Conservation (phyloP, 768 basidiomycete species). For the Xerocomellus amylosporus region DNA sequence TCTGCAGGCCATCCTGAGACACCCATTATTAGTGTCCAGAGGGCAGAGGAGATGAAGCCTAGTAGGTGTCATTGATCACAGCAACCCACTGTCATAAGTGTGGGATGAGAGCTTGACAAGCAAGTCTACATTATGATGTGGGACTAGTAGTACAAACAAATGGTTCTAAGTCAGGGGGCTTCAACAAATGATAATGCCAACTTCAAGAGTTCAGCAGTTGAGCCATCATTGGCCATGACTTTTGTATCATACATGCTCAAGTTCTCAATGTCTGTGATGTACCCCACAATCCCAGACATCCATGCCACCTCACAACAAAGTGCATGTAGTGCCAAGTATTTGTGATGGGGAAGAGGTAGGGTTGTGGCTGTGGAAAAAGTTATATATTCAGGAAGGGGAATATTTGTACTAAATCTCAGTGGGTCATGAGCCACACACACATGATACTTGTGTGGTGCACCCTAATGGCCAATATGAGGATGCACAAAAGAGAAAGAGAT, state of each 20-base stretch:
- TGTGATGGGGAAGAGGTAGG: neutral
- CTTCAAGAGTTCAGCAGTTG: too few species aligned
- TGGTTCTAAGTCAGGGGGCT: too few species aligned
- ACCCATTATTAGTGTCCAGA: too few species aligned
- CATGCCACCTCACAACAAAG: slow-evolving; percentile 8
- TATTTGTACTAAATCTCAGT: too few species aligned
- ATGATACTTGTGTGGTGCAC: neutral
- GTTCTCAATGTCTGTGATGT: slow-evolving; percentile 1
- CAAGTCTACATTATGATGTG: neutral
- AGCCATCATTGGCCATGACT: neutral
- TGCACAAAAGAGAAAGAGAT: neutral
- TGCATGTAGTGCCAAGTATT: slow-evolving; percentile 1
- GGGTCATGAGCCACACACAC: neutral
- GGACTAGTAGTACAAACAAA: too few species aligned
- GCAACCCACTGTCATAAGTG: too few species aligned
- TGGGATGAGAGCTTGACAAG: too few species aligned
- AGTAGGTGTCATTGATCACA: too few species aligned
- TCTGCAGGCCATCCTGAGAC: too few species aligned
- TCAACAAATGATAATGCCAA: too few species aligned
- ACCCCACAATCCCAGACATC: slow-evolving; percentile 5
- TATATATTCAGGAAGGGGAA: neutral
- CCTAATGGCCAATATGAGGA: neutral
- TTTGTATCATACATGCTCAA: neutral
- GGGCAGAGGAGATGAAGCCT: too few species aligned
- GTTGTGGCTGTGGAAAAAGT: neutral